These are phyloP conservation scores for Taphrina flavorubra DNA, from an alignment of 1,139 yeast species.

Conservation along the genomic window DNA sequence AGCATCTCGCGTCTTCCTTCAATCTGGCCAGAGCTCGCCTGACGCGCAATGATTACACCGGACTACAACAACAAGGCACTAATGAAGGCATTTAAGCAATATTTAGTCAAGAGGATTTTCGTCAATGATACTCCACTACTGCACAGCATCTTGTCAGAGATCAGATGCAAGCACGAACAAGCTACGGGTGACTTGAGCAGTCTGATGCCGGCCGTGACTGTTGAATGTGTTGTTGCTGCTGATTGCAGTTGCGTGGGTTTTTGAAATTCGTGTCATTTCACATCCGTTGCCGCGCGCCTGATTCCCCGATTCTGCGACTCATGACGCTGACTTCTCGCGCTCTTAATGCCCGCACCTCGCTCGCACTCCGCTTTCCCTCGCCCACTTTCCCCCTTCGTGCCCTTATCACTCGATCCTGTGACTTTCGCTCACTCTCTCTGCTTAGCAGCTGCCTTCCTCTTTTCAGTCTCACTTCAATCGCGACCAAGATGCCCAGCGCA, in stretches of 20 bases:
- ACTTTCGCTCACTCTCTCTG: too few species aligned
- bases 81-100: too few species aligned
- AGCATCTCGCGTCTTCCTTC: too few species aligned
- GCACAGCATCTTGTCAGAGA: too few species aligned
- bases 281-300: constrained; percentile 21
- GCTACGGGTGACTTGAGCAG: background rate
- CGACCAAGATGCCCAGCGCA: constrained; percentile 32
- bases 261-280: constrained; percentile 11
- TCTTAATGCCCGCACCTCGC: constrained; percentile 4
- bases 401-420: background rate
- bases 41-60: too few species aligned
- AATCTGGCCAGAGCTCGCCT: too few species aligned
- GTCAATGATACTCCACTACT: too few species aligned
- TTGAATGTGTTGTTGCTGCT: background rate
- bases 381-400: background rate
- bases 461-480: background rate
- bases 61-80: too few species aligned
- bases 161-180: too few species aligned
- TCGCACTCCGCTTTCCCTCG: constrained; percentile 16
- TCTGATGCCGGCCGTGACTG: background rate
- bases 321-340: constrained; percentile 12
- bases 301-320: background rate
- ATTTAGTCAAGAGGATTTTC: too few species aligned
- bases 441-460: background rate
- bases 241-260: constrained; percentile 7